phyloP scores from a whole-genome alignment of 148 eudicot genomes.

The Fagopyrum tataricum region DNA sequence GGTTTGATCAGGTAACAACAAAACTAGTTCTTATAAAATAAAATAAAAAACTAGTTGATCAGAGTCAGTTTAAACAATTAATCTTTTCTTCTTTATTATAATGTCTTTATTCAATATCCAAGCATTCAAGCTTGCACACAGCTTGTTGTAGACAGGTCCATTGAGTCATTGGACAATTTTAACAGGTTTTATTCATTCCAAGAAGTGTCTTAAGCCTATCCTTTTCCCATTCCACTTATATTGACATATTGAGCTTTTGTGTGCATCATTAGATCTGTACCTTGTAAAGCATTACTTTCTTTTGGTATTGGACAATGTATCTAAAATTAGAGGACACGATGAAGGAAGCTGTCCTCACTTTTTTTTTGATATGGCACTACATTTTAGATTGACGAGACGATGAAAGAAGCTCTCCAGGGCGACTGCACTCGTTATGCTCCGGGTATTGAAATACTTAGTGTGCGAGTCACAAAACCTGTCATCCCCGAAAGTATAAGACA shows the following conservation, averaged over 20 bases:
- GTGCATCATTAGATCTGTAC: not conserved
- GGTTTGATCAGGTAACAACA: conserved; percentile 87
- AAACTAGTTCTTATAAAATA: not conserved
- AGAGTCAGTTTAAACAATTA: not conserved
- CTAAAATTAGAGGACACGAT: not conserved
- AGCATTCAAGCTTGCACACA: not conserved
- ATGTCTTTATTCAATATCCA: not conserved
- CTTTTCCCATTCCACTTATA: not conserved
- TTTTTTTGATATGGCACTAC: conserved; percentile 6
- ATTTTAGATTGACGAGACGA: conserved; percentile 84
- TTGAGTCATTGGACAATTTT: not conserved
- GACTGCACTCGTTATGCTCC: conserved; percentile 98
- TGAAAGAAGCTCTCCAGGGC: conserved; percentile 94
- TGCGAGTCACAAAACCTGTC: conserved; percentile 89
- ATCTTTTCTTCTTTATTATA: not conserved
- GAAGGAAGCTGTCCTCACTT: not conserved
- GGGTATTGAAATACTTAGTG: conserved; percentile 92
- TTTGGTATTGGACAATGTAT: not conserved
- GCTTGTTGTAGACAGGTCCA: not conserved
- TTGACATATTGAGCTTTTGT: not conserved
- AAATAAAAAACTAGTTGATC: not conserved
- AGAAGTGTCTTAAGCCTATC: not conserved
- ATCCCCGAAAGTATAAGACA: conserved; percentile 75
- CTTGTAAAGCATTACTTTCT: not conserved
- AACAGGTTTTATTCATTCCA: not conserved